Conservation (phyloP, 306 rosid genomes). For the Hippophae rhamnoides region DNA sequence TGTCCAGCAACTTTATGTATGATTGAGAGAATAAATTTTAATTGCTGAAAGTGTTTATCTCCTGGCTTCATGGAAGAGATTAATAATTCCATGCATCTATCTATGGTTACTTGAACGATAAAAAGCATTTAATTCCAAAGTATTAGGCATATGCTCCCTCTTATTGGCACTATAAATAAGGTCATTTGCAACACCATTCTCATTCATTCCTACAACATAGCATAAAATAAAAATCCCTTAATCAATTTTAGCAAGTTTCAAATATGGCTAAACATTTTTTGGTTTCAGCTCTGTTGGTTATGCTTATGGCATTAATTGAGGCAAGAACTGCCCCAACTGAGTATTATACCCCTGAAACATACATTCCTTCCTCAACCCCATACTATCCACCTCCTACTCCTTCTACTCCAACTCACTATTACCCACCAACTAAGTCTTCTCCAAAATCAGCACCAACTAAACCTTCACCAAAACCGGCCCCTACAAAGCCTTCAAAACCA, state of each 20-base stretch:
- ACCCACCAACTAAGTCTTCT: neutral
- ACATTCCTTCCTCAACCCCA: neutral
- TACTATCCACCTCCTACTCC: no score
- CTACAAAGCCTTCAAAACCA: conserved; percentile 3
- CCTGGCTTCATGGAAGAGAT: no score
- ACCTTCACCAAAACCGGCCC: no score
- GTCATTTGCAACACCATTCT: neutral
- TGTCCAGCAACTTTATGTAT: no score
- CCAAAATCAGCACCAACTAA: no score
- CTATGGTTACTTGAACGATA: neutral
- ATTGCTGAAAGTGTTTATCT: no score
- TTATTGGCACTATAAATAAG: conserved; percentile 26
- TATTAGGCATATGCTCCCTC: conserved; percentile 6
- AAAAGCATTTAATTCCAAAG: conserved; percentile 10
- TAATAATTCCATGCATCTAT: no score
- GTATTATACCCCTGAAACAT: conserved; percentile 2
- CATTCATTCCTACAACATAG: conserved; percentile 5
- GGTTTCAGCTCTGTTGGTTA: conserved; percentile 12
- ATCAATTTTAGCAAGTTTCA: conserved; percentile 11
- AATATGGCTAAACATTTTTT: conserved; percentile 1
- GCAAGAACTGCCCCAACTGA: conserved; percentile 28
- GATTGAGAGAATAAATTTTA: no score
- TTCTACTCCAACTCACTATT: conserved; percentile 2
- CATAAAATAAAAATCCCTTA: neutral
- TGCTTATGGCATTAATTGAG: conserved; percentile 15